Evolutionary conservation across 192 early-diverging fungal species (phyloP).

Genomic region (Piromyces finnis): DNA sequence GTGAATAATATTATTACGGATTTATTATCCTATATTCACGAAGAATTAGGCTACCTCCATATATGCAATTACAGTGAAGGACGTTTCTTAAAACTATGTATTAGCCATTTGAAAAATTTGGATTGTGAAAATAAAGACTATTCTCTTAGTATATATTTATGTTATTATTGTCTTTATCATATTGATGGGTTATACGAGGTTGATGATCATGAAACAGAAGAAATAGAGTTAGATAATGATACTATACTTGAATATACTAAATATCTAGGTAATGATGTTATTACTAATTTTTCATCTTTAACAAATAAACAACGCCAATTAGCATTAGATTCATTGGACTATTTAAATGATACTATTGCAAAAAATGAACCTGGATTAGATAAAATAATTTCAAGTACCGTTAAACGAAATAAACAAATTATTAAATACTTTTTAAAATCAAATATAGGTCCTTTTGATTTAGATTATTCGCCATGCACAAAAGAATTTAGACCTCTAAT

Average conservation of each 20-base stretch:
- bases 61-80: not conserved
- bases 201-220: not conserved
- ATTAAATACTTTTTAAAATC: not conserved
- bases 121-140: not conserved
- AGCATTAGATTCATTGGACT: not conserved
- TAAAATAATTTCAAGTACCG: not conserved
- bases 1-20: not conserved
- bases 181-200: not conserved
- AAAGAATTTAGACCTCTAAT: not conserved
- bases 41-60: not conserved
- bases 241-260: not conserved
- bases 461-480: not conserved
- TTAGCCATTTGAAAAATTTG: not conserved
- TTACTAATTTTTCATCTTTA: not conserved
- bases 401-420: not conserved
- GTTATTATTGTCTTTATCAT: not conserved
- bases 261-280: not conserved
- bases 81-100: not conserved
- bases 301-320: not conserved
- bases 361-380: not conserved
- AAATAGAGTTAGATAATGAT: not conserved
- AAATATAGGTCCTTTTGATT: not conserved
- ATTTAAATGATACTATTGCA: not conserved
- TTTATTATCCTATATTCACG: not conserved
- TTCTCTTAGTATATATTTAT: not conserved